Evolutionary conservation across 768 basidiomycete genomes (phyloP), one percentile per base, ranked within the genome.

Genomic region (Scleroderma bovista): DNA sequence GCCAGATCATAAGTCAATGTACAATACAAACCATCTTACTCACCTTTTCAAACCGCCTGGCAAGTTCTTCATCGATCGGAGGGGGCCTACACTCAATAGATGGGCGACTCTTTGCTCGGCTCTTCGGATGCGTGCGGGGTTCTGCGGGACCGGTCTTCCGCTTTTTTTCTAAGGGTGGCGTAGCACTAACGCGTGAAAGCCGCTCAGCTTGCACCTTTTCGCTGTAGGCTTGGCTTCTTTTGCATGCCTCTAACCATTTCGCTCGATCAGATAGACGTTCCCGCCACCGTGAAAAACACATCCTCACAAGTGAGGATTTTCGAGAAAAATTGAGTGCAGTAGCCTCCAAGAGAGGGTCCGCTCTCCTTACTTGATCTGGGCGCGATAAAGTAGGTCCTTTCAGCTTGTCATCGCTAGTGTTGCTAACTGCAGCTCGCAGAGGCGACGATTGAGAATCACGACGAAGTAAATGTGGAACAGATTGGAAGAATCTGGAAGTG

Each of bases 1-100:
- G 62, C 54, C 24, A 52, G 54, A 5, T 26, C 39, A 40, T 56
- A 50, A 58, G 48, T 10, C 53, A 29, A 22, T 36, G 13, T 0
- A 32, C 13, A 16, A 29, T 16, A 6, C 46, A 33, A 24, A 37
- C 13, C 13, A 12, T 33, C 17, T 3, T 16, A 48, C 67, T 62
- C 60, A 86, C 88, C 79, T 86, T 80, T 73, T 80, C 80, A 58
- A 87, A 76, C 48, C 83, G 75, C 62, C 64, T 75, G 13, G 78
- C 83, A 45, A 88, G 72, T 31, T 80, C 81, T 52, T 82, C 83
- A 50, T 86, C 86, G 15, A 78, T 82, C 49, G 75, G 64, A 16
- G 80, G 80, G 7, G 75, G 70, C 39, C 68, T 69, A 52, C 81
- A 84, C 44, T 76, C 75, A 36, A 57, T 52, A 4, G 71, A 72